Conservation (phyloP, 768 basidiomycete species). For the Pisolithus orientalis region DNA sequence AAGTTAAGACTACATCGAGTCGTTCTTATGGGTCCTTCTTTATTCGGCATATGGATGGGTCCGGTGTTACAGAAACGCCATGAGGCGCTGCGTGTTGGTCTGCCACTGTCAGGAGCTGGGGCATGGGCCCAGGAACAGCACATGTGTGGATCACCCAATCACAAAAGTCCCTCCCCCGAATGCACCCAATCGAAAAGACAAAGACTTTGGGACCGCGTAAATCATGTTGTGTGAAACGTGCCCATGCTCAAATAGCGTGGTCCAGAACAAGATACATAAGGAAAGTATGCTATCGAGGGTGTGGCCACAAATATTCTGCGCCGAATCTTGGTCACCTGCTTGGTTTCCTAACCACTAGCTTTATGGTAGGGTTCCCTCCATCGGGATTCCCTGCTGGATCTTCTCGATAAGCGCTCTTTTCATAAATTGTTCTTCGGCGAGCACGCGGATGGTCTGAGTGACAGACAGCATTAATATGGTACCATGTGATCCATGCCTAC, state of each 20-base stretch:
- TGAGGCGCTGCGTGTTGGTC: conserved; percentile 22
- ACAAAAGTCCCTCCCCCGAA: conserved; percentile 12
- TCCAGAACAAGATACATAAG: conserved; percentile 31
- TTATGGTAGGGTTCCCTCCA: conserved; percentile 37
- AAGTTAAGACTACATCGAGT: conserved; percentile 9
- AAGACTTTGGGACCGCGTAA: conserved; percentile 10
- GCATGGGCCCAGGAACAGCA: conserved; percentile 21
- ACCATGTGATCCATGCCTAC: conserved; percentile 10
- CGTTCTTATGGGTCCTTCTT: conserved; percentile 10
- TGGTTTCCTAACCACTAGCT: conserved; percentile 28
- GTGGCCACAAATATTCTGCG: conserved; percentile 19
- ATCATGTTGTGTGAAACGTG: background rate
- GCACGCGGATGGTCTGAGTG: conserved; percentile 66
- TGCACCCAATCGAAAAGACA: conserved; percentile 8
- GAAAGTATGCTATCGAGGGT: conserved; percentile 32
- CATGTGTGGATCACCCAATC: conserved; percentile 19
- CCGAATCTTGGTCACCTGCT: conserved; percentile 17
- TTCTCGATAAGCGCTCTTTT: conserved; percentile 92
- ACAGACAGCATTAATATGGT: conserved; percentile 11
- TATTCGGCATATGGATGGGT: conserved; percentile 25
- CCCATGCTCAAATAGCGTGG: conserved; percentile 10
- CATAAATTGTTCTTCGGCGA: conserved; percentile 96
- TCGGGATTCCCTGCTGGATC: conserved; percentile 60
- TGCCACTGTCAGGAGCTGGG: conserved; percentile 13
- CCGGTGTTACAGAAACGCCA: conserved; percentile 23